These are phyloP conservation scores for Rhamnella rubrinervis DNA, from an alignment of 331 rosid genomes.

Conservation along the genomic window DNA sequence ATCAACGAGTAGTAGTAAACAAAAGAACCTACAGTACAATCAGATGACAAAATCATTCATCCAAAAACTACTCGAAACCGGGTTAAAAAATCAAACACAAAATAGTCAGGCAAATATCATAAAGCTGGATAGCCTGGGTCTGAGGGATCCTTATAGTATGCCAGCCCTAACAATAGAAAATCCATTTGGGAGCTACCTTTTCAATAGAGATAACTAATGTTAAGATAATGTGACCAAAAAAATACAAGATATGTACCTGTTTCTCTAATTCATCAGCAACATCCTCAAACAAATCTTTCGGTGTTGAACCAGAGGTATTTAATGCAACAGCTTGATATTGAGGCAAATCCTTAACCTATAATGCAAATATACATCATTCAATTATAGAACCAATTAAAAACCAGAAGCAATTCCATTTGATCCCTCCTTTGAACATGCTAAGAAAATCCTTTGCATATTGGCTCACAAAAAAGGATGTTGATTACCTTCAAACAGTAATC, in stretches of 20 bases:
- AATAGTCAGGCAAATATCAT: too few relatives aligned
- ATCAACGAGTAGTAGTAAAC: too few relatives aligned
- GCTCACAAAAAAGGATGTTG: slow-evolving; percentile 5
- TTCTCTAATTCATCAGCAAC: slow-evolving; percentile 75
- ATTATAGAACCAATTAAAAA: slow-evolving; percentile 4
- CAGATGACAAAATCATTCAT: too few relatives aligned
- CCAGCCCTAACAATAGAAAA: too few relatives aligned
- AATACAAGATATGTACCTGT: slow-evolving; percentile 45
- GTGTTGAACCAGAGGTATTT: slow-evolving; percentile 89
- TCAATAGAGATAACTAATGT: not conserved
- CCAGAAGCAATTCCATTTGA: not conserved
- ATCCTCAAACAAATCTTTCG: slow-evolving; percentile 88
- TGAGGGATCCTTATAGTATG: too few relatives aligned
- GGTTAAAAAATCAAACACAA: too few relatives aligned
- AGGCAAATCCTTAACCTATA: slow-evolving; percentile 80
- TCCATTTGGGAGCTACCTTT: not conserved
- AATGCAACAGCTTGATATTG: slow-evolving; percentile 92
- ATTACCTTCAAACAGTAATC: slow-evolving; percentile 83
- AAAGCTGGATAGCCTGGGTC: too few relatives aligned
- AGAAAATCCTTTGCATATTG: slow-evolving; percentile 17
- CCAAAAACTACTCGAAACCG: too few relatives aligned
- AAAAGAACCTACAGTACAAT: too few relatives aligned
- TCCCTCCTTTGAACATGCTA: slow-evolving; percentile 1
- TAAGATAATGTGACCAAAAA: not conserved
- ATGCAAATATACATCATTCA: slow-evolving; percentile 17